These are phyloP conservation scores for Stephania cephalantha DNA, from an alignment of 164 flowering plant species.

Conservation along the genomic window DNA sequence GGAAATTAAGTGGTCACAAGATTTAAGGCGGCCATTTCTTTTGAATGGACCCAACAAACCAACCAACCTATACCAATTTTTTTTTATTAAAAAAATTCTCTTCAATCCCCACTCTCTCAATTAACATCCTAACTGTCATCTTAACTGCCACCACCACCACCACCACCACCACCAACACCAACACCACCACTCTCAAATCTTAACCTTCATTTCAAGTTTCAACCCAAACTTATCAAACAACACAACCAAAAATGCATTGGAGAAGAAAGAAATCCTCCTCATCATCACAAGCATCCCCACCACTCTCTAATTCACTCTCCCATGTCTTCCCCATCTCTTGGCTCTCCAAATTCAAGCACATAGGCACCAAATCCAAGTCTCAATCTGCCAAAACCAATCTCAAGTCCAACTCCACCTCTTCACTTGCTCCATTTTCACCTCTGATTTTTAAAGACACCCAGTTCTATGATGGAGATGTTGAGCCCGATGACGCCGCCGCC, in stretches of 20 bases:
- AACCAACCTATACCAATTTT: background rate
- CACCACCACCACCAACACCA: too few relatives aligned
- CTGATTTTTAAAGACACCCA: conserved; percentile 19
- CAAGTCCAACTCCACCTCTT: conserved; percentile 16
- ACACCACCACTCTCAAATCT: conserved; percentile 5
- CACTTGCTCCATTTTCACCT: conserved; percentile 10
- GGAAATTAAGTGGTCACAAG: conserved; percentile 16
- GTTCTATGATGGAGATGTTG: conserved; percentile 18
- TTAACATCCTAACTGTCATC: conserved; percentile 13
- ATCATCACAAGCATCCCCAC: conserved; percentile 22
- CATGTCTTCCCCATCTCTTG: conserved; percentile 54
- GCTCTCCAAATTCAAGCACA: conserved; percentile 59
- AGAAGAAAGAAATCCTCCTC: conserved; percentile 35
- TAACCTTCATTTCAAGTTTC: conserved; percentile 6
- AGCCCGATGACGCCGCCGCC: conserved; percentile 25
- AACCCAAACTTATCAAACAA: conserved; percentile 1
- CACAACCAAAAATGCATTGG: conserved; percentile 39
- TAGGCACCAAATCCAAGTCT: conserved; percentile 21
- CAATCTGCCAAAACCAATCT: conserved; percentile 18
- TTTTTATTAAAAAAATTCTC: background rate
- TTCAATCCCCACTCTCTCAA: conserved; percentile 15
- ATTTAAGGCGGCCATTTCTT: conserved; percentile 23
- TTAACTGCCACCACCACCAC: conserved; percentile 12
- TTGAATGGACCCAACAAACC: conserved; percentile 7
- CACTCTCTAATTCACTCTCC: conserved; percentile 30